phyloP scores from a whole-genome alignment of 441 rosid species.

The Adansonia rubrostipa region DNA sequence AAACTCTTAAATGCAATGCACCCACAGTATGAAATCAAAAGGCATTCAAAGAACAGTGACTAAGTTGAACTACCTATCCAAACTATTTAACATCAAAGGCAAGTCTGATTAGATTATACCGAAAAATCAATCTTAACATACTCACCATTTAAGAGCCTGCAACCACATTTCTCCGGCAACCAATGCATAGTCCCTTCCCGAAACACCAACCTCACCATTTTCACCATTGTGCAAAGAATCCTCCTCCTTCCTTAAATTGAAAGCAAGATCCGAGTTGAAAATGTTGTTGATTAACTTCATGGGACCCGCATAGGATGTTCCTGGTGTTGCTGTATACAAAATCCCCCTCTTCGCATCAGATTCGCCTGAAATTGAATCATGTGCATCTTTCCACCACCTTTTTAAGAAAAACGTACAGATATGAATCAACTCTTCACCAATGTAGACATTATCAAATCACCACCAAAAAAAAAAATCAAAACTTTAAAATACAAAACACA shows the following conservation, averaged over 20 bases:
- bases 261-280: conserved; percentile 78
- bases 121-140: conserved; percentile 22
- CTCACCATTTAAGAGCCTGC: conserved; percentile 90
- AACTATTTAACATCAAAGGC: not conserved
- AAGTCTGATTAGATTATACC: not conserved
- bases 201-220: conserved; percentile 74
- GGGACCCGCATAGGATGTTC: conserved; percentile 75
- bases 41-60: not conserved
- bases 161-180: conserved; percentile 97
- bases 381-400: conserved; percentile 98
- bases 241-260: conserved; percentile 80
- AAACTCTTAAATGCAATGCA: not conserved
- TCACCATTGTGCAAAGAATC: conserved; percentile 54
- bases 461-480: not conserved
- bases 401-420: conserved; percentile 23
- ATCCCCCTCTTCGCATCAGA: conserved; percentile 67
- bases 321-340: conserved; percentile 68
- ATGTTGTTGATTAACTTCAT: conserved; percentile 95
- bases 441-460: conserved; percentile 26
- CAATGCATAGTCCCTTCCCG: conserved; percentile 93
- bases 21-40: not conserved
- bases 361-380: conserved; percentile 48
- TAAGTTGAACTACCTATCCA: conserved; percentile 1
- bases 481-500: not conserved
- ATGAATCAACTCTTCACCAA: conserved; percentile 26